Conservation (phyloP, 1,139 yeast genomes). For the Fermentozyma sake region DNA sequence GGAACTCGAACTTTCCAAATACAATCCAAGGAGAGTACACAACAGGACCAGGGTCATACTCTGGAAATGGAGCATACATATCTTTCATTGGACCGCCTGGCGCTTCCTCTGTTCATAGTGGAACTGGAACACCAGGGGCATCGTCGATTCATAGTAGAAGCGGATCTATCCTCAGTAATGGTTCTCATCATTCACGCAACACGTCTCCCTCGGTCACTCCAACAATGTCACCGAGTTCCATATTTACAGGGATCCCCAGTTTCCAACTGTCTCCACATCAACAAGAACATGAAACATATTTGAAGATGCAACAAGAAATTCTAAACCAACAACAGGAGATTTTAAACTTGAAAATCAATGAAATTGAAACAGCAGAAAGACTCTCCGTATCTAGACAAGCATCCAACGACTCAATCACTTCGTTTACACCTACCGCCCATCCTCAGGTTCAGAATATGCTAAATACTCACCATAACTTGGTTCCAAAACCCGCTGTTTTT, state of each 20-base stretch:
- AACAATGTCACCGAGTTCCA: background rate
- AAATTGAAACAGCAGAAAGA: conserved; percentile 1
- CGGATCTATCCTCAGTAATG: too few relatives aligned
- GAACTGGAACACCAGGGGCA: too few relatives aligned
- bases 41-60: too few relatives aligned
- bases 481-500: conserved; percentile 3
- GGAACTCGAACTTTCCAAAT: too few relatives aligned
- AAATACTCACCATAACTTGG: conserved; percentile 7
- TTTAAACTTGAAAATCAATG: conserved; percentile 20
- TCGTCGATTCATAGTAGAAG: too few relatives aligned
- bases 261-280: conserved; percentile 7
- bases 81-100: too few relatives aligned
- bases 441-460: conserved; percentile 8
- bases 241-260: background rate
- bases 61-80: too few relatives aligned
- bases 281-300: conserved; percentile 31
- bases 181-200: too few relatives aligned
- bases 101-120: background rate
- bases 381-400: conserved; percentile 9
- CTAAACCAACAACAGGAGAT: conserved; percentile 37
- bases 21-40: too few relatives aligned
- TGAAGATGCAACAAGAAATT: conserved; percentile 36
- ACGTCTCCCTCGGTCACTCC: background rate
- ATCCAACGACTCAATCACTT: conserved; percentile 12
- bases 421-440: conserved; percentile 8